Conservation (phyloP, 768 basidiomycete species). For the Daedaleopsis sinensis region DNA sequence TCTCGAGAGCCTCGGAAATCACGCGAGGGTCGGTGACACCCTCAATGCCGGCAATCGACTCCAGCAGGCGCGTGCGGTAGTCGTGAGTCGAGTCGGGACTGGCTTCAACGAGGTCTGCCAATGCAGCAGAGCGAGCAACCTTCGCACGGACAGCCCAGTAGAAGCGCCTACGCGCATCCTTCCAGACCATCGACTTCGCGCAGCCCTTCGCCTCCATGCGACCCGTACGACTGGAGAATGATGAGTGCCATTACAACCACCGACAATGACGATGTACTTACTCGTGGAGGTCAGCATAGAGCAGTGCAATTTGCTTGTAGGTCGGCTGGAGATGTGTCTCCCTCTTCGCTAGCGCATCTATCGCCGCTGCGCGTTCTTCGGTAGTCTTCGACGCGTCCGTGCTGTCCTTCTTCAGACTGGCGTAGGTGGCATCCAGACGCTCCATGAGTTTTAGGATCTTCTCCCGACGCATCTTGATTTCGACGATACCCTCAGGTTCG, state of each 20-base stretch:
- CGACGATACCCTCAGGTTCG: slow-evolving; percentile 96
- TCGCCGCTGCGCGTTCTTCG: slow-evolving; percentile 74
- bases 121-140: slow-evolving; percentile 66
- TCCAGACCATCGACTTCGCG: slow-evolving; percentile 86
- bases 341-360: slow-evolving; percentile 68
- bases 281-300: slow-evolving; percentile 98
- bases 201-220: slow-evolving; percentile 99
- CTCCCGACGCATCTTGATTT: slow-evolving; percentile 97
- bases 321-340: slow-evolving; percentile 85
- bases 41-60: slow-evolving; percentile 60
- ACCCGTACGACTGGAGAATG: slow-evolving; percentile 72
- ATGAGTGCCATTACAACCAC: slow-evolving; percentile 3
- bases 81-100: slow-evolving; percentile 71
- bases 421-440: slow-evolving; percentile 85
- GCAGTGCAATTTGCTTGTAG: slow-evolving; percentile 90
- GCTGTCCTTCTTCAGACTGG: slow-evolving; percentile 77
- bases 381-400: slow-evolving; percentile 71
- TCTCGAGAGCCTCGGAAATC: slow-evolving; percentile 68
- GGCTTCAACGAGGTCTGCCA: slow-evolving; percentile 65
- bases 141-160: slow-evolving; percentile 94
- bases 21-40: slow-evolving; percentile 55
- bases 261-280: slow-evolving; percentile 41
- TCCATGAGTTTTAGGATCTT: slow-evolving; percentile 92
- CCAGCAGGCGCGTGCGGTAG: slow-evolving; percentile 66
- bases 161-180: slow-evolving; percentile 85